phyloP scores from a whole-genome alignment of 2,329 filamentous ascomycete genomes.

The Juglanconis oblonga region DNA sequence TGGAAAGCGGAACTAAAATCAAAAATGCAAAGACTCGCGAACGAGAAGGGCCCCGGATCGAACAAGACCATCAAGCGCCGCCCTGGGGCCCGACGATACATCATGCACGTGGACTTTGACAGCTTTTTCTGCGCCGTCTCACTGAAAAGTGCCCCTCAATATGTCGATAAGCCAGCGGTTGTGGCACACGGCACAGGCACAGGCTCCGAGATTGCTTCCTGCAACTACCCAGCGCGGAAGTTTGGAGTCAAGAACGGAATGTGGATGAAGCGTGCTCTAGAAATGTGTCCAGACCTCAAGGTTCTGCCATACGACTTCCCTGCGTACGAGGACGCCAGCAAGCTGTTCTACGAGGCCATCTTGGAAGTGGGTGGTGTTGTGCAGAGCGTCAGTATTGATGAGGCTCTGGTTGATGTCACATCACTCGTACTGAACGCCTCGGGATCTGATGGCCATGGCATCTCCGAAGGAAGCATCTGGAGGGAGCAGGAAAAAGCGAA shows the following conservation, averaged over 20 bases:
- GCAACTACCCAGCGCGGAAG: conserved; percentile 86
- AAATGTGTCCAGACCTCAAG: conserved; percentile 80
- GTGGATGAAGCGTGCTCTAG: conserved; percentile 94
- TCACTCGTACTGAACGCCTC: conserved; percentile 62
- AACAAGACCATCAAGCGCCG: conserved; percentile 46
- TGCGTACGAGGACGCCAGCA: conserved; percentile 88
- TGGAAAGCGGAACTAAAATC: conserved; percentile 97
- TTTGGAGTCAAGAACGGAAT: conserved; percentile 95
- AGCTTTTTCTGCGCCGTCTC: conserved; percentile 98
- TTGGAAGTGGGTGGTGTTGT: conserved; percentile 76
- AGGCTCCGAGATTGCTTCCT: conserved; percentile 94
- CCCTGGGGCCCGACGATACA: conserved; percentile 69
- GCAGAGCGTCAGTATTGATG: conserved; percentile 96
- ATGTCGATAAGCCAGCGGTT: conserved; percentile 74
- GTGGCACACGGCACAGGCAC: conserved; percentile 84
- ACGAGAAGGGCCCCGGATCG: conserved; percentile 56
- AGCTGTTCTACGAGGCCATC: conserved; percentile 82
- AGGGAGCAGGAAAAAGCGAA: conserved; percentile 78
- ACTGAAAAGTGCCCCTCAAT: conserved; percentile 71
- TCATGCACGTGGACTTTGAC: conserved; percentile 97
- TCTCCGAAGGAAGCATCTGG: conserved; percentile 67
- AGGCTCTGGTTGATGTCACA: conserved; percentile 85
- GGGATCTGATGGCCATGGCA: conserved; percentile 62
- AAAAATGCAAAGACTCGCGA: conserved; percentile 75
- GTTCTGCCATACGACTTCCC: conserved; percentile 95